Conservation (phyloP, 2,329 filamentous ascomycete species). For the Daldinia sp. region DNA sequence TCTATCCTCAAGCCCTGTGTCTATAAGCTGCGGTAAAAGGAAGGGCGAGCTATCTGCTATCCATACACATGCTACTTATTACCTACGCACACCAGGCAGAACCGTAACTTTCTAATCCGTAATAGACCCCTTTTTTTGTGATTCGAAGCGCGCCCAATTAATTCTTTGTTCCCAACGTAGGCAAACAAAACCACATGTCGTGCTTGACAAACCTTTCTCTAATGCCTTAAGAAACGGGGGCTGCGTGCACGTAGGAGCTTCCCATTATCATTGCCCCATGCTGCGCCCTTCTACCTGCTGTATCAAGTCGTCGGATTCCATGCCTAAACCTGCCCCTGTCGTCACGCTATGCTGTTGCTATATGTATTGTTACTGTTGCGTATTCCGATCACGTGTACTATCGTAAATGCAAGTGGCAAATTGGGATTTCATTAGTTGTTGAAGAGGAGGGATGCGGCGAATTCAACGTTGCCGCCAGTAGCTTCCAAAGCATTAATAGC, state of each 20-base stretch:
- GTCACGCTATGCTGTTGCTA: slow-evolving; percentile 15
- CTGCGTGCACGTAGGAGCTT: slow-evolving; percentile 18
- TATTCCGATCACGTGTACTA: slow-evolving; percentile 5
- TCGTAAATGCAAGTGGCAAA: slow-evolving; percentile 19
- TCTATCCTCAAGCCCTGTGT: slow-evolving; percentile 88
- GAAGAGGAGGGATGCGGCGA: slow-evolving; percentile 83
- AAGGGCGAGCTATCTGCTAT: slow-evolving; percentile 25
- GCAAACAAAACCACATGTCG: neutral
- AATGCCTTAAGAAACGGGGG: slow-evolving; percentile 27
- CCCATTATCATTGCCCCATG: slow-evolving; percentile 11
- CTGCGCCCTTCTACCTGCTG: slow-evolving; percentile 28
- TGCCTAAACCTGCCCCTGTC: slow-evolving; percentile 9
- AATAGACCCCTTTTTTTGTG: slow-evolving; percentile 15
- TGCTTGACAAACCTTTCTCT: slow-evolving; percentile 18
- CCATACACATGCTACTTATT: slow-evolving; percentile 7
- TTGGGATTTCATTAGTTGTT: slow-evolving; percentile 49
- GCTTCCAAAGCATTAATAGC: slow-evolving; percentile 84
- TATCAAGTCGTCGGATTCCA: slow-evolving; percentile 15
- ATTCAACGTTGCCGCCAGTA: slow-evolving; percentile 85
- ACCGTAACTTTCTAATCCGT: slow-evolving; percentile 12
- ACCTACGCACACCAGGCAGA: slow-evolving; percentile 7
- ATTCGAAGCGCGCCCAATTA: slow-evolving; percentile 10
- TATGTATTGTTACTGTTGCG: neutral
- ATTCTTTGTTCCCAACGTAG: neutral
- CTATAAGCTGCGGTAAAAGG: slow-evolving; percentile 81